These are phyloP conservation scores for Xylaria multiplex DNA, from an alignment of 2,329 filamentous ascomycete species.

Conservation along the genomic window DNA sequence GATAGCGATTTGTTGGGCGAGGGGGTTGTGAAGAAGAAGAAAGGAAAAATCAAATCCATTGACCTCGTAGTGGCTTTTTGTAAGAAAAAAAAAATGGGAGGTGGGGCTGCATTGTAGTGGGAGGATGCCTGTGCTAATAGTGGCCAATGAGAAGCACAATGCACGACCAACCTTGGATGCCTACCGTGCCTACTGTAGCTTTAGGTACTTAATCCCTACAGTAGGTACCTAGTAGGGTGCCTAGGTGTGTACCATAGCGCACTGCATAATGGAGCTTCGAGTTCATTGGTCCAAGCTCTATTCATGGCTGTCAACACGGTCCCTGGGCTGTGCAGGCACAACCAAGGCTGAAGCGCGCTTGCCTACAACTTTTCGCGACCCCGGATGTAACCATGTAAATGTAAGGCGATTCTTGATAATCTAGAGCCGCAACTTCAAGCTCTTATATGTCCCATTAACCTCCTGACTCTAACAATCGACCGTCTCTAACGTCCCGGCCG, in stretches of 20 bases:
- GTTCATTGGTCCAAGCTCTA: conserved; percentile 26
- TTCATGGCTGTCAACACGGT: neutral
- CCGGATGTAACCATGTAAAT: neutral
- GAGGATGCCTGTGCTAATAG: neutral
- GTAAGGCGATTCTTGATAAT: neutral
- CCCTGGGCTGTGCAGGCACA: too few relatives aligned
- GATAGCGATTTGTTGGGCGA: conserved; percentile 99
- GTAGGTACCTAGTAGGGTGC: too few relatives aligned
- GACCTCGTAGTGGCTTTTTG: conserved; percentile 37
- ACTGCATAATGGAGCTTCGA: neutral
- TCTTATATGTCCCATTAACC: too few relatives aligned
- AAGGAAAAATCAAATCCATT: conserved; percentile 37
- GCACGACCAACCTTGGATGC: too few relatives aligned
- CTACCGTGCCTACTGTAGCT: too few relatives aligned
- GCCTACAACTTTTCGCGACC: conserved; percentile 1
- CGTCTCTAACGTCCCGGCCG: too few relatives aligned
- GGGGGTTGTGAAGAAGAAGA: conserved; percentile 66
- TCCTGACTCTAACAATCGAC: too few relatives aligned
- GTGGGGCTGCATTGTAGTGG: conserved; percentile 24
- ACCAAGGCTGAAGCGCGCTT: neutral
- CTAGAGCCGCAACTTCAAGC: too few relatives aligned
- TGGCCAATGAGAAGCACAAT: conserved; percentile 23
- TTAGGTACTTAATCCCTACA: too few relatives aligned
- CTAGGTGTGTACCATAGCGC: too few relatives aligned
- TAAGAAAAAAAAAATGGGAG: conserved; percentile 9